Evolutionary conservation across 2,329 filamentous ascomycete genomes (phyloP).

Genomic region (Aspergillus terreus): DNA sequence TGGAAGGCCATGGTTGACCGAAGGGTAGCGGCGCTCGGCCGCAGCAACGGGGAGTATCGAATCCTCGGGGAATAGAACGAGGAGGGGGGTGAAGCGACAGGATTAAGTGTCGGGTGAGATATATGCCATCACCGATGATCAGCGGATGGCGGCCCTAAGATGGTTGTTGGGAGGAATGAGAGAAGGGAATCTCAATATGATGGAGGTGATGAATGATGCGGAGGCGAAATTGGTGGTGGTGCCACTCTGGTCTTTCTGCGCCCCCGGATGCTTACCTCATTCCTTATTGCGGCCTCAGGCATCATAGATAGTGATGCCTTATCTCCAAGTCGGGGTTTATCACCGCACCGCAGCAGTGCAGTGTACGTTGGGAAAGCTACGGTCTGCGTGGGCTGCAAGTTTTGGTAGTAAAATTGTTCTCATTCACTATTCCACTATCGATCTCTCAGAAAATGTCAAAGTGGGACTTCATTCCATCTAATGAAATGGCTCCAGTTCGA

Average conservation of each 20-base stretch:
- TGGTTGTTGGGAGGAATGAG: conserved; percentile 1
- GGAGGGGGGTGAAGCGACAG: conserved; percentile 3
- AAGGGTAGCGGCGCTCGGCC: conserved; percentile 36
- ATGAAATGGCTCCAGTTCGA: too few species aligned
- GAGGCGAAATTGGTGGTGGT: conserved; percentile 30
- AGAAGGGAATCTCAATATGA: conserved; percentile 2
- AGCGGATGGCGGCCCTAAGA: conserved; percentile 17
- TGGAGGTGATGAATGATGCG: conserved; percentile 13
- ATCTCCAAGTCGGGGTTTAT: too few species aligned
- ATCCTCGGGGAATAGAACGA: conserved; percentile 10
- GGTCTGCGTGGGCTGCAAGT: too few species aligned
- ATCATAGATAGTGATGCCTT: background rate
- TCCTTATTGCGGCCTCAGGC: background rate
- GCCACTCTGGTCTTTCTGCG: conserved; percentile 15
- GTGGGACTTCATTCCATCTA: too few species aligned
- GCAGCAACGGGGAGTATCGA: conserved; percentile 17
- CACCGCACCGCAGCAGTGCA: too few species aligned
- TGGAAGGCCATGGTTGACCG: conserved; percentile 50
- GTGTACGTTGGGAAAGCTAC: too few species aligned
- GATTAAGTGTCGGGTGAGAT: conserved; percentile 9
- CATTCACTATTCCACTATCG: too few species aligned
- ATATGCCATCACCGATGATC: conserved; percentile 24
- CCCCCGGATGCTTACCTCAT: background rate
- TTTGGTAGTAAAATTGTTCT: too few species aligned
- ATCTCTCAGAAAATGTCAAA: too few species aligned